Conservation (phyloP, 2,329 filamentous ascomycete species). For the Colletotrichum theobromicola region DNA sequence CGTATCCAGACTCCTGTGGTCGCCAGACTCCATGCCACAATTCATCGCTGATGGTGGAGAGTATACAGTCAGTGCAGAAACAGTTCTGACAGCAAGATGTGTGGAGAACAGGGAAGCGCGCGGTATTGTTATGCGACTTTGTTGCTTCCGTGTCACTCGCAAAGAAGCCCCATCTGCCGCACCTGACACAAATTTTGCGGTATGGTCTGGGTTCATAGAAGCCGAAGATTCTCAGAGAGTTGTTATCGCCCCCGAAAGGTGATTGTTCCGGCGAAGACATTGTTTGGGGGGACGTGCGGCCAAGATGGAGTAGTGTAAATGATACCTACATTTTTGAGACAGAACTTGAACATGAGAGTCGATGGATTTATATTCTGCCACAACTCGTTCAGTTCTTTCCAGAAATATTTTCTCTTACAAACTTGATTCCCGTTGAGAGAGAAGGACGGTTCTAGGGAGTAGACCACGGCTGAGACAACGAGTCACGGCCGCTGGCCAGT, state of each 20-base stretch:
- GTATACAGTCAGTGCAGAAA: background rate
- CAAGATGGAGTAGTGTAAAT: background rate
- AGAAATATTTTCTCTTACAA: rapidly evolving
- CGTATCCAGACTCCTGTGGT: background rate
- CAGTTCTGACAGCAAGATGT: background rate
- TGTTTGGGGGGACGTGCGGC: background rate
- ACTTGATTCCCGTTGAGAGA: background rate
- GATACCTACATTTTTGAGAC: rapidly evolving
- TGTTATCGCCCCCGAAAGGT: background rate
- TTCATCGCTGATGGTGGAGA: background rate
- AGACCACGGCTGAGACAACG: no score
- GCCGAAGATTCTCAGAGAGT: background rate
- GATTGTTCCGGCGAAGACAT: background rate
- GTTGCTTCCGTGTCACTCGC: background rate
- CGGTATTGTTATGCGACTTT: rapidly evolving
- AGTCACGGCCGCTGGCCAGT: background rate
- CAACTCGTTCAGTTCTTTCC: background rate
- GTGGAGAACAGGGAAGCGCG: background rate
- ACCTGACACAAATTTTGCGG: background rate
- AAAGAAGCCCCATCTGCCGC: background rate
- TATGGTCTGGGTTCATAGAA: background rate
- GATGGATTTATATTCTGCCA: background rate
- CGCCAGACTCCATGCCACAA: background rate
- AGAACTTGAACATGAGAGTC: background rate
- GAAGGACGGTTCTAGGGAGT: background rate